Conservation (phyloP, 768 basidiomycete species). For the Hygrophorus russula region DNA sequence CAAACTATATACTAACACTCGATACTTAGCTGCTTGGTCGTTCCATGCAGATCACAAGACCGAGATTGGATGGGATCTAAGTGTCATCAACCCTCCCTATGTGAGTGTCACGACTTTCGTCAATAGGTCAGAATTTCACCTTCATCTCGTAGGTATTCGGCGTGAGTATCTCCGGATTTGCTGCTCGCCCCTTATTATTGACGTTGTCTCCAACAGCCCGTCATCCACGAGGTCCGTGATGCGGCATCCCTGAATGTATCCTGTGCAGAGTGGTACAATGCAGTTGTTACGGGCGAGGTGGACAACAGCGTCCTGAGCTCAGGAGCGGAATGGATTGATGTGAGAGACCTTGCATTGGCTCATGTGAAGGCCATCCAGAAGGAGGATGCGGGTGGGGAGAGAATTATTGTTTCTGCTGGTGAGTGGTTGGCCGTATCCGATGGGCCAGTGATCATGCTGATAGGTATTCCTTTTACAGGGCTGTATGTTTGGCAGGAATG, state of each 20-base stretch:
- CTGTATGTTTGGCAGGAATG: slow-evolving; percentile 18
- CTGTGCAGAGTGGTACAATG: slow-evolving; percentile 17
- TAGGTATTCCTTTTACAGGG: not conserved
- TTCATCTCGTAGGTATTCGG: slow-evolving; percentile 18
- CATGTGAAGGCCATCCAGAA: slow-evolving; percentile 36
- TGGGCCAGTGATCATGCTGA: not conserved
- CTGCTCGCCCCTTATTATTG: not conserved
- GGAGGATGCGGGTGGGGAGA: slow-evolving; percentile 33
- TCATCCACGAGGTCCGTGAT: slow-evolving; percentile 27
- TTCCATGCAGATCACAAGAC: slow-evolving; percentile 31
- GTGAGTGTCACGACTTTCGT: slow-evolving; percentile 16
- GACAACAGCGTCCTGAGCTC: slow-evolving; percentile 11
- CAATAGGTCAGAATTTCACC: not conserved
- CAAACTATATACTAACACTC: not conserved
- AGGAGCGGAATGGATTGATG: slow-evolving; percentile 25
- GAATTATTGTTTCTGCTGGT: slow-evolving; percentile 25
- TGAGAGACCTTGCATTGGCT: slow-evolving; percentile 36
- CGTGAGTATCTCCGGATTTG: slow-evolving; percentile 9
- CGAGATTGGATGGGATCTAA: slow-evolving; percentile 38
- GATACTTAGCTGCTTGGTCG: slow-evolving; percentile 27
- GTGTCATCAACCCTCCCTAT: slow-evolving; percentile 43
- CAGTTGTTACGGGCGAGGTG: slow-evolving; percentile 13
- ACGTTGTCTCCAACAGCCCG: slow-evolving; percentile 20
- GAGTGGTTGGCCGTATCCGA: not conserved
- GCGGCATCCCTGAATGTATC: slow-evolving; percentile 30